A percentile compares a stretch with the other conserved stretches of the same genome.
Evolutionary conservation across 768 basidiomycete genomes (phyloP).

Genomic region (Mycena belliarum): DNA sequence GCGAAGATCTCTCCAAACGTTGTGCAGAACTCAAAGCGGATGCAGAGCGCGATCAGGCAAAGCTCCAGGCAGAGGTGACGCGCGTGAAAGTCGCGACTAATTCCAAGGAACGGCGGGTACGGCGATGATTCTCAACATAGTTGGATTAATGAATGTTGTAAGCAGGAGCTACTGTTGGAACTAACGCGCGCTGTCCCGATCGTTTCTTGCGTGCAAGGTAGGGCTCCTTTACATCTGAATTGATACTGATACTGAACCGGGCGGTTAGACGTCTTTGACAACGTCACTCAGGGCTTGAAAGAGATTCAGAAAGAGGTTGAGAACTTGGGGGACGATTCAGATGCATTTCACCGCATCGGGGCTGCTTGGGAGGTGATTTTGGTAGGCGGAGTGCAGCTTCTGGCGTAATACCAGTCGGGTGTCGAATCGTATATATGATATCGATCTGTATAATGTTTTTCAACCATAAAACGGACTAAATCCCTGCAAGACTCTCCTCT

Average conservation of each 20-base stretch:
- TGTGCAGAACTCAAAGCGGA: slow-evolving; percentile 7
- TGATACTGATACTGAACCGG: neutral
- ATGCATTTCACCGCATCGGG: neutral
- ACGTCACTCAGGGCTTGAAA: neutral
- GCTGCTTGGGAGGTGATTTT: neutral
- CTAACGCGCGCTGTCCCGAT: slow-evolving; percentile 1
- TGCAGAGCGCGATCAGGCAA: slow-evolving; percentile 7
- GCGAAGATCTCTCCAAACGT: neutral
- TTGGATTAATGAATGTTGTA: no score
- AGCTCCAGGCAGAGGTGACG: slow-evolving; percentile 13
- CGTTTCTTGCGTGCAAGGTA: slow-evolving; percentile 5
- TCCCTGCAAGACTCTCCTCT: no score
- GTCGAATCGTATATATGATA: no score
- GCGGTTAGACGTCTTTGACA: neutral
- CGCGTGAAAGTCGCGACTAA: slow-evolving; percentile 11
- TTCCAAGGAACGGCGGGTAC: slow-evolving; percentile 16
- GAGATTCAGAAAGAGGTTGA: slow-evolving; percentile 5
- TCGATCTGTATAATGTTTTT: no score
- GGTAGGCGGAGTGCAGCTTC: neutral
- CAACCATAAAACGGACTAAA: no score
- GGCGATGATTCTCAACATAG: neutral
- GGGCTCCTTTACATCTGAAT: neutral
- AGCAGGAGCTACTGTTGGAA: slow-evolving; percentile 12
- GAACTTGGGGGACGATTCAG: neutral
- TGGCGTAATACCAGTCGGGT: neutral